Base-by-base conservation (phyloP, 306 rosid species). In the Inga oerstediana region DNA sequence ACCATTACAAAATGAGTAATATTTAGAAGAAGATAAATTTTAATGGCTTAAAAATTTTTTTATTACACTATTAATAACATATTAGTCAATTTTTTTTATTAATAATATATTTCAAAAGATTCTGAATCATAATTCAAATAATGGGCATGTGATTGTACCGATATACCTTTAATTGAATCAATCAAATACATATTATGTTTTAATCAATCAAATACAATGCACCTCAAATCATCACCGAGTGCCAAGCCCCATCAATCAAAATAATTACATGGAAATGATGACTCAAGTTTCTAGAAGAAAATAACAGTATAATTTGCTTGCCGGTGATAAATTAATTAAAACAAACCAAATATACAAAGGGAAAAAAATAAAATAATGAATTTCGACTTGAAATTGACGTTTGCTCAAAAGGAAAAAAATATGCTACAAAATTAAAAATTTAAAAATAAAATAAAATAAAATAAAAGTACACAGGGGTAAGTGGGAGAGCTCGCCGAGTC, bases 401-500 rank as follows among this genome's bases (percentile, higher is more conserved):
- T 39, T 76, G 13, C 24, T 76, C 15, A 0, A 24, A 34, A n/a
- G 5, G 3, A 2, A 19, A 20, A 10, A 75, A 32, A 22, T 11
- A 19, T 16, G 30, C 32, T 11, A 45, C 30, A 64, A 27, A 62
- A 32, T 52, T 13, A 41, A 41, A 59, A 51, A 16, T 51, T 17
- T 17, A 19, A 52, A 52, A 65, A 32, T 14, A 35, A 15, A 65
- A 13, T 14, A 35, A 15, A 65, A 13, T 65, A 65, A 15, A 65
- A 34, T 52, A 39, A 59, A 24, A 77, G 20, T 15, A 24, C 44
- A 62, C 79, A 20, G 14, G 7, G 56, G 85, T 61, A 76, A 85
- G 87, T 86, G 88, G 90, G 80, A 80, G 92, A 91, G 95, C 86
- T 93, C 89, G 97, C 94, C 73, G 91, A 91, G 98, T 88, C 98